These are phyloP conservation scores for Cercis canadensis DNA, from an alignment of 306 rosid species.

Conservation along the genomic window DNA sequence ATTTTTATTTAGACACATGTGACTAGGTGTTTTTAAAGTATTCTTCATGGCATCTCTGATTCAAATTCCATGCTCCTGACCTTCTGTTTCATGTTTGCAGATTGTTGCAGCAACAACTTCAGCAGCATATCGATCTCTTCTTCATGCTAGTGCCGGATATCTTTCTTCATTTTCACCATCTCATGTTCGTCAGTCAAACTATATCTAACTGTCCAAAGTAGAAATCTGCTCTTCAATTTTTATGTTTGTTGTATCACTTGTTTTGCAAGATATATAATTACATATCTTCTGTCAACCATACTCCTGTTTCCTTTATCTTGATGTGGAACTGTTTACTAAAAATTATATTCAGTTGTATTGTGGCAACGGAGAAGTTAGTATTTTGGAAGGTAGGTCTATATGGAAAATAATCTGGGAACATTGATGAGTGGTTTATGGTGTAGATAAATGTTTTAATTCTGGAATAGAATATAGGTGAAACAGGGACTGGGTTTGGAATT, in stretches of 20 bases:
- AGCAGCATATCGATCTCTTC: constrained; percentile 68
- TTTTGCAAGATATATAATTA: constrained; percentile 11
- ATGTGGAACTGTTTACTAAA: not conserved
- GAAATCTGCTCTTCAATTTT: constrained; percentile 11
- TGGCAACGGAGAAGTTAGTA: not conserved
- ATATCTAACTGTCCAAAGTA: constrained; percentile 25
- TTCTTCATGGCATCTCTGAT: constrained; percentile 21
- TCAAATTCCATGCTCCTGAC: constrained; percentile 36
- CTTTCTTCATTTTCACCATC: constrained; percentile 87
- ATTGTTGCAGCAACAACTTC: constrained; percentile 73
- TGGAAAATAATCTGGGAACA: not conserved
- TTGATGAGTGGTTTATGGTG: not conserved
- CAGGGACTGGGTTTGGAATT: too few relatives aligned
- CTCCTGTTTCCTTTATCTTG: too few relatives aligned
- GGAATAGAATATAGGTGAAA: too few relatives aligned
- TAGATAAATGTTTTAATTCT: not conserved
- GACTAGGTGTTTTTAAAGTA: constrained; percentile 20
- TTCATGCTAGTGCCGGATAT: constrained; percentile 90
- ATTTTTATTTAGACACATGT: constrained; percentile 20
- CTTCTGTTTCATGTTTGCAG: constrained; percentile 57
- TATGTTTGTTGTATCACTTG: constrained; percentile 12
- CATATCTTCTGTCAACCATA: not conserved
- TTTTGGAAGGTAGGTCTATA: not conserved
- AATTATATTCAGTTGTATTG: not conserved
- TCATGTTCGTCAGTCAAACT: constrained; percentile 64